Evolutionary conservation across 371 early-diverging fungal species (phyloP).

Genomic region (Mortierella sp.): DNA sequence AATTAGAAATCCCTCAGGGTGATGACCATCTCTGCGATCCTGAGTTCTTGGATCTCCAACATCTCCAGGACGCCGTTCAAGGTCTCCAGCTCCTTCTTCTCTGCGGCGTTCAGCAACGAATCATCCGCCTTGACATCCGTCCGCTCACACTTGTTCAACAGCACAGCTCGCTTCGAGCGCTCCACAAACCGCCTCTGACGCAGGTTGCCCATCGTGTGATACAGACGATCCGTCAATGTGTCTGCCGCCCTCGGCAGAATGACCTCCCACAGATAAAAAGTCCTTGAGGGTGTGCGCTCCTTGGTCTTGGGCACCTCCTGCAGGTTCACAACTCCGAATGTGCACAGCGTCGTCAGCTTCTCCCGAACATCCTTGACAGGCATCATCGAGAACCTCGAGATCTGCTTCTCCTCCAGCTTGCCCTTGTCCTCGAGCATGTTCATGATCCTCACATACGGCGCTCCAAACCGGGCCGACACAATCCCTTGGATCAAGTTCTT

Average conservation of each 20-base stretch:
- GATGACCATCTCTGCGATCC: conserved; percentile 79
- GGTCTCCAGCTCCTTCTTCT: conserved; percentile 67
- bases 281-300: conserved; percentile 89
- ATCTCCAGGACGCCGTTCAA: conserved; percentile 66
- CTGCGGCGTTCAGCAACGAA: conserved; percentile 68
- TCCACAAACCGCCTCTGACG: conserved; percentile 79
- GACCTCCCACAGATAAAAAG: conserved; percentile 88
- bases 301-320: conserved; percentile 91
- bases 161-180: conserved; percentile 62
- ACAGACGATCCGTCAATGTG: conserved; percentile 71
- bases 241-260: conserved; percentile 73
- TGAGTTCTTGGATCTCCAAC: conserved; percentile 70
- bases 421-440: conserved; percentile 82
- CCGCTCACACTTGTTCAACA: conserved; percentile 84
- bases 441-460: conserved; percentile 79
- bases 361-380: conserved; percentile 80
- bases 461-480: conserved; percentile 81
- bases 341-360: conserved; percentile 73
- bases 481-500: conserved; percentile 74
- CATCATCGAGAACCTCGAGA: conserved; percentile 84
- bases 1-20: conserved; percentile 72
- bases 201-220: conserved; percentile 76
- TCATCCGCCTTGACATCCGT: conserved; percentile 78
- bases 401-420: conserved; percentile 88
- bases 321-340: conserved; percentile 81